phyloP scores from a whole-genome alignment of 1,284 basidiomycete genomes.

The Rhodotorula sp. region DNA sequence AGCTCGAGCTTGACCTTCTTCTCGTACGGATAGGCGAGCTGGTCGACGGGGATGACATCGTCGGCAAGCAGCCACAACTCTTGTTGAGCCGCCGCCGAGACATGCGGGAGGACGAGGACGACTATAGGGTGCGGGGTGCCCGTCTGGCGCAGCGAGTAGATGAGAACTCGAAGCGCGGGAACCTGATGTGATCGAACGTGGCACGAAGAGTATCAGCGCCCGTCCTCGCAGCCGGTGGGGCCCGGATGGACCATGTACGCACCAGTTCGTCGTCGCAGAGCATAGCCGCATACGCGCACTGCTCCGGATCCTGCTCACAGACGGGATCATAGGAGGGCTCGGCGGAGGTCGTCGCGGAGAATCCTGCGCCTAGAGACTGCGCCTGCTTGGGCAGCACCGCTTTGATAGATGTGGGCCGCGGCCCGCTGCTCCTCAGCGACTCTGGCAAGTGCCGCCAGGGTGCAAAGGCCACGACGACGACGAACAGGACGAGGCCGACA shows the following conservation, averaged over 20 bases:
- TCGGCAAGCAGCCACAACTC: neutral
- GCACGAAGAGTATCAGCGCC: neutral
- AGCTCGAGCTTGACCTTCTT: constrained; percentile 10
- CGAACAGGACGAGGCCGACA: neutral
- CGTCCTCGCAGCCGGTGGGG: neutral
- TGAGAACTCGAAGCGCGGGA: neutral
- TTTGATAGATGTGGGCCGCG: no score
- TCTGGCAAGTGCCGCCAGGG: neutral
- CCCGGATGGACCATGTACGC: neutral
- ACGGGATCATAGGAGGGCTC: neutral
- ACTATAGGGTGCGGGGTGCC: constrained; percentile 3
- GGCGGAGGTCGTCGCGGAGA: no score
- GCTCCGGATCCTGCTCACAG: neutral
- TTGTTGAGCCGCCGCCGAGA: neutral
- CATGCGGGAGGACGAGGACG: constrained; percentile 7
- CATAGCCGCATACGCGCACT: constrained; percentile 1
- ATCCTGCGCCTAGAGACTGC: neutral
- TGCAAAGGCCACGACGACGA: neutral
- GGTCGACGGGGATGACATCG: constrained; percentile 1
- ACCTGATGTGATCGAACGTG: neutral
- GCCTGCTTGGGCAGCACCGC: neutral
- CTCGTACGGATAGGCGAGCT: constrained; percentile 9
- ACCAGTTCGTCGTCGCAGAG: constrained; percentile 11
- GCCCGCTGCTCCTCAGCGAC: neutral
- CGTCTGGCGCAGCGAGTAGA: constrained; percentile 4